These are phyloP conservation scores for Euryodendron excelsum DNA, from an alignment of 148 eudicot species.

Conservation along the genomic window DNA sequence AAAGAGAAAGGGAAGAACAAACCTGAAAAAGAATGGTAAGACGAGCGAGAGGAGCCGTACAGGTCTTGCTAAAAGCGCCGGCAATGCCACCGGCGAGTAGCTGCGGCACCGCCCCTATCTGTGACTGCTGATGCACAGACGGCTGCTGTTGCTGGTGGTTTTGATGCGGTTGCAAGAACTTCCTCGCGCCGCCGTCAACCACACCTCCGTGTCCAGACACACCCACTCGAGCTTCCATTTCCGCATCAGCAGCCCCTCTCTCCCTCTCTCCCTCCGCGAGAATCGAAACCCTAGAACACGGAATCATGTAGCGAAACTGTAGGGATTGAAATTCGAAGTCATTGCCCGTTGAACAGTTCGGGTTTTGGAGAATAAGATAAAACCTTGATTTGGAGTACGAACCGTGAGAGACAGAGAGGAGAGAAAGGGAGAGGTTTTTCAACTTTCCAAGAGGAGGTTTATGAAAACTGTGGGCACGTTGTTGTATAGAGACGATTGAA, in stretches of 20 bases:
- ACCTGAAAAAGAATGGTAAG: conserved; percentile 93
- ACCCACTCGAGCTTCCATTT: conserved; percentile 37
- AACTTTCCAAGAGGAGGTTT: background rate
- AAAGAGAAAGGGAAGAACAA: background rate
- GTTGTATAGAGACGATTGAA: too few relatives aligned
- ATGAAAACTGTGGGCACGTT: too few relatives aligned
- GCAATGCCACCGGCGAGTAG: conserved; percentile 53
- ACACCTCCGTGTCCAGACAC: conserved; percentile 23
- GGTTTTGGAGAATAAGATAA: background rate
- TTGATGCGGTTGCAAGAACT: conserved; percentile 26
- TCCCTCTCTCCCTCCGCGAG: background rate
- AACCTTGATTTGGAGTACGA: background rate
- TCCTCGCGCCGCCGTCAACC: conserved; percentile 32
- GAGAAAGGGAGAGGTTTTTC: background rate
- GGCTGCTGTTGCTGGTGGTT: conserved; percentile 13
- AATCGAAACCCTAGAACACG: background rate
- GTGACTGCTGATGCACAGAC: conserved; percentile 15
- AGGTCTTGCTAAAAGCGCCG: conserved; percentile 52
- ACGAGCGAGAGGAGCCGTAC: conserved; percentile 71
- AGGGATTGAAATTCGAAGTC: background rate
- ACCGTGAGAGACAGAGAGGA: background rate
- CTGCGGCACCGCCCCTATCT: conserved; percentile 33
- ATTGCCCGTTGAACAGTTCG: background rate
- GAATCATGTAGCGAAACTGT: background rate
- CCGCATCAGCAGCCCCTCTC: background rate